These are phyloP conservation scores for Westerdykella aurantiaca DNA, from an alignment of 2,329 filamentous ascomycete genomes.

Conservation along the genomic window DNA sequence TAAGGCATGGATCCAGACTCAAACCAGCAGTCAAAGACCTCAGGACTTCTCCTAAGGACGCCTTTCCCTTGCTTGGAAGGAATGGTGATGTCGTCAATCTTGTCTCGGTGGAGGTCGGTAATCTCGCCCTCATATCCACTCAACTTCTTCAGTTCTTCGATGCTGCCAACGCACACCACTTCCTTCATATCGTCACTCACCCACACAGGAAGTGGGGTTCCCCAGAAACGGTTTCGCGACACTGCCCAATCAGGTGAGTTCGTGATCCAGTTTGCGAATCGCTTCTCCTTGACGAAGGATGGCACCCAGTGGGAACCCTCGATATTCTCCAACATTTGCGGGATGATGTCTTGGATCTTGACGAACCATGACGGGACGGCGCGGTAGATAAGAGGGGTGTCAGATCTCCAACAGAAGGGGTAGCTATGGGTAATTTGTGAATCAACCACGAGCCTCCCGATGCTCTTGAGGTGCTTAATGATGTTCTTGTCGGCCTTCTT, in stretches of 20 bases:
- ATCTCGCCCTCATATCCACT: conserved; percentile 82
- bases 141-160: conserved; percentile 75
- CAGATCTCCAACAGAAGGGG: conserved; percentile 90
- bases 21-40: conserved; percentile 97
- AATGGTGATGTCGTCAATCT: conserved; percentile 90
- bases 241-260: conserved; percentile 96
- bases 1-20: conserved; percentile 97
- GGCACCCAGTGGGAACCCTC: conserved; percentile 90
- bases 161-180: conserved; percentile 76
- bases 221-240: conserved; percentile 91
- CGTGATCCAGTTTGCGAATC: conserved; percentile 85
- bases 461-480: conserved; percentile 77
- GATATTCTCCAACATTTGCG: conserved; percentile 85
- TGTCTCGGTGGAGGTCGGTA: conserved; percentile 83
- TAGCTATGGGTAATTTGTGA: conserved; percentile 87
- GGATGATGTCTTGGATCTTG: conserved; percentile 75
- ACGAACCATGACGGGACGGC: conserved; percentile 95
- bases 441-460: conserved; percentile 72
- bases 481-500: conserved; percentile 91
- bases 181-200: conserved; percentile 85
- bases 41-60: conserved; percentile 69
- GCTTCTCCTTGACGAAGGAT: conserved; percentile 79
- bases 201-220: conserved; percentile 88
- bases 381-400: conserved; percentile 87
- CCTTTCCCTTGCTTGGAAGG: conserved; percentile 85